A percentile compares a stretch with the other conserved stretches of the same genome.
These are phyloP conservation scores for Tillandsia leiboldiana DNA, from an alignment of 176 grass and related monocot genomes.

Conservation along the genomic window DNA sequence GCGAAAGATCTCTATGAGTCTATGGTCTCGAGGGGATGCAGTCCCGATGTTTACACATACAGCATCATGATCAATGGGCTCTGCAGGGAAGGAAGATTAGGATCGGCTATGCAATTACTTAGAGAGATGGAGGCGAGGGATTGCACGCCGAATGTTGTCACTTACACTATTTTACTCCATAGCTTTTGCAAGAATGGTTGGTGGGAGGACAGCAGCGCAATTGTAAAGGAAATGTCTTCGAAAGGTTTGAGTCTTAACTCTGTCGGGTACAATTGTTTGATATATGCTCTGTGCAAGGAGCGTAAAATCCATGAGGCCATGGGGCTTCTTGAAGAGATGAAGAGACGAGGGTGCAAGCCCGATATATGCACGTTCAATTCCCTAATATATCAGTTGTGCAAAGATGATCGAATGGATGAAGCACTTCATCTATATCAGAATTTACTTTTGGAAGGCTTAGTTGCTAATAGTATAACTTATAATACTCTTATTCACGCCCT, in stretches of 20 bases:
- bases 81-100: constrained; percentile 55
- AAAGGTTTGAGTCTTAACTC: constrained; percentile 53
- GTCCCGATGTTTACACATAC: constrained; percentile 61
- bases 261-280: constrained; percentile 74
- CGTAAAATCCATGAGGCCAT: constrained; percentile 43
- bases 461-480: constrained; percentile 70
- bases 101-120: constrained; percentile 47
- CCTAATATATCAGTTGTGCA: constrained; percentile 69
- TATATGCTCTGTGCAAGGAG: constrained; percentile 70
- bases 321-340: constrained; percentile 65
- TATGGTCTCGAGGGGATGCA: constrained; percentile 45
- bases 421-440: constrained; percentile 52
- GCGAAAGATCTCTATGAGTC: constrained; percentile 47
- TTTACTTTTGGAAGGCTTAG: constrained; percentile 53
- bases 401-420: constrained; percentile 45
- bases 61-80: constrained; percentile 63
- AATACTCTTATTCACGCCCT: constrained; percentile 73
- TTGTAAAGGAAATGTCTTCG: constrained; percentile 46
- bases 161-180: constrained; percentile 65
- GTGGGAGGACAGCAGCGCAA: constrained; percentile 52
- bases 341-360: constrained; percentile 51
- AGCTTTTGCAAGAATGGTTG: constrained; percentile 52
- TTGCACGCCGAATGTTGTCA: constrained; percentile 43
- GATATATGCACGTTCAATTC: constrained; percentile 81
- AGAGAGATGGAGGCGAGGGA: constrained; percentile 57